Evolutionary conservation across 352 stramenopile genomes (phyloP), one percentile per base, ranked within the genome.

Genomic region (Globisporangium irregulare): DNA sequence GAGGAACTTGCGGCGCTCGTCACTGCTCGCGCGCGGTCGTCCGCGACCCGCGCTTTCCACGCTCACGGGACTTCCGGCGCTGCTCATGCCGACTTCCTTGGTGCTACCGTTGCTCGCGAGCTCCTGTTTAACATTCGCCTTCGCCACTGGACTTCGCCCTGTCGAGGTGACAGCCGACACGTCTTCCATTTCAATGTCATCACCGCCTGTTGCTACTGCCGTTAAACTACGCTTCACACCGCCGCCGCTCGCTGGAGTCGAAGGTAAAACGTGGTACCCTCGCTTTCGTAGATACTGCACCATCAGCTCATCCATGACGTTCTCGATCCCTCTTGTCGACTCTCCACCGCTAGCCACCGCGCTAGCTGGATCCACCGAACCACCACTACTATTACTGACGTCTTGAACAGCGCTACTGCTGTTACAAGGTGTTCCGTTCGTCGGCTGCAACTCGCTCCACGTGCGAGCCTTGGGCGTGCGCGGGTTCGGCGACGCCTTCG

Each of bases 261-360:
- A 27, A 15, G 62, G 25, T 62, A 67, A 66, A 32, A 92, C 67
- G 32, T 86, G 70, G 66, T 92, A 91, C 1, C 84, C 84, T 53
- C 78, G 64, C 14, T 73, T 71, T 57, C 80, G 76, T 58, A 92
- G 71, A 72, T 91, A 92, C 73, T 91, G 78, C 54, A 87, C 72
- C 79, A 92, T 66, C 24, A 92, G 73, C 64, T 90, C 73, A 67
- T 92, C 84, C 80, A 90, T 89, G 63, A 85, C 69, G 58, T 64
- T 64, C 36, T 67, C 70, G 43, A 71, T 66, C 54, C 41, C 18
- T 54, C 25, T 24, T 6, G 12, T 46, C 38, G 38, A 18, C 10
- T 38, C 25, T 46, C 58, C 22, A 54, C 20, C 20, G 25, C 12
- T 27, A 54, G 1, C 34, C 29, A 6, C 58, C 24, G 34, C 24